These are phyloP conservation scores for Arxiozyma heterogenica DNA, from an alignment of 1,139 yeast species.

Conservation along the genomic window DNA sequence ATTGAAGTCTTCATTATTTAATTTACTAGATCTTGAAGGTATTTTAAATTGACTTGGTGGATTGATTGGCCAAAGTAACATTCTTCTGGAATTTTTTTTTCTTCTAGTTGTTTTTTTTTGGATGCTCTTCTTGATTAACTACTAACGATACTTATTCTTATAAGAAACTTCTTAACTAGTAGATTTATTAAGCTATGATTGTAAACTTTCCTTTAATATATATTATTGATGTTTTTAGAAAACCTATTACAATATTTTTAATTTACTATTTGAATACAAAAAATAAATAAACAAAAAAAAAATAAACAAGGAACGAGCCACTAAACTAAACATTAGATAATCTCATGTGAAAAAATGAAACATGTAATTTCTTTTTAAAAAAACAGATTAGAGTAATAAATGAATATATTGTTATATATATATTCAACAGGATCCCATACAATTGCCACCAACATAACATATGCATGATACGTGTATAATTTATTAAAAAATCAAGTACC, in stretches of 20 bases:
- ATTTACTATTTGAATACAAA: too few relatives aligned
- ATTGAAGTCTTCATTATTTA: neutral
- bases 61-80: constrained; percentile 25
- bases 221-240: too few relatives aligned
- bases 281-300: too few relatives aligned
- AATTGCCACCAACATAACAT: neutral
- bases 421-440: neutral
- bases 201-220: neutral
- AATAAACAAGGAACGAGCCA: neutral
- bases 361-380: too few relatives aligned
- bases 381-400: too few relatives aligned
- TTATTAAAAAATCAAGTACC: neutral
- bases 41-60: constrained; percentile 19
- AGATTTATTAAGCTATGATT: neutral
- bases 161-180: neutral
- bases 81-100: neutral
- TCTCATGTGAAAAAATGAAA: neutral
- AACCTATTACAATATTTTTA: neutral
- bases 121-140: neutral
- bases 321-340: neutral
- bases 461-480: too few relatives aligned
- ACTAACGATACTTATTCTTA: neutral
- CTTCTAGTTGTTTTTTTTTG: neutral
- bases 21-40: constrained; percentile 3
- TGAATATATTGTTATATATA: too few relatives aligned